A percentile compares a stretch with the other conserved stretches of the same genome.
These are phyloP conservation scores for Heliocybe sulcata DNA, from an alignment of 1,284 basidiomycete species.

Conservation along the genomic window DNA sequence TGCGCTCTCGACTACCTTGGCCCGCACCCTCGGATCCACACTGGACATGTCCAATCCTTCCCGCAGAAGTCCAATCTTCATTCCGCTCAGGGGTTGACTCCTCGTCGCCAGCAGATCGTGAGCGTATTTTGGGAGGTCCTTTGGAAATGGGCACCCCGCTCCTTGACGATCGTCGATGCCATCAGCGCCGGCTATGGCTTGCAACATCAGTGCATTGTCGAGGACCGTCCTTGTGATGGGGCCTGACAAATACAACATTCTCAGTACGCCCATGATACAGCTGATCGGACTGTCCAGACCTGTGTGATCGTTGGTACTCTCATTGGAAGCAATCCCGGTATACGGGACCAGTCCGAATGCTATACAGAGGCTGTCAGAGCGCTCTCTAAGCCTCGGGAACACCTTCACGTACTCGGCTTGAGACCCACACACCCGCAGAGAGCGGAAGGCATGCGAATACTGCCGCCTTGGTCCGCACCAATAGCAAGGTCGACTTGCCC, in stretches of 20 bases:
- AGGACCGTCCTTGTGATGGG: constrained; percentile 31
- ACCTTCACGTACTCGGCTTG: constrained; percentile 25
- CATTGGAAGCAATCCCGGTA: constrained; percentile 35
- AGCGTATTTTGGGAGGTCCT: constrained; percentile 29
- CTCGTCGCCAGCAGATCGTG: constrained; percentile 16
- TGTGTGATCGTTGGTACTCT: constrained; percentile 31
- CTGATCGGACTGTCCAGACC: constrained; percentile 9
- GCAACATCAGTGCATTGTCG: constrained; percentile 35
- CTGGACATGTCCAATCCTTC: constrained; percentile 30
- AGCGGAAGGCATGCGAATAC: constrained; percentile 35
- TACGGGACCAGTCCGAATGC: constrained; percentile 41
- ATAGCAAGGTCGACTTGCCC: constrained; percentile 38
- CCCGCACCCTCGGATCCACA: constrained; percentile 25
- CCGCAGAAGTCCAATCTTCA: constrained; percentile 33
- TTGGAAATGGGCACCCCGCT: constrained; percentile 30
- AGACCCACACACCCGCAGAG: constrained; percentile 41
- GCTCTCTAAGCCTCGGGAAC: not conserved
- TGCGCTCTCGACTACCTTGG: constrained; percentile 25
- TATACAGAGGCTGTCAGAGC: not conserved
- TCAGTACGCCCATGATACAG: no score
- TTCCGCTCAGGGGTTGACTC: constrained; percentile 20
- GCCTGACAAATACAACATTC: not conserved
- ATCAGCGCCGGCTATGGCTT: constrained; percentile 39
- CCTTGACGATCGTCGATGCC: constrained; percentile 38
- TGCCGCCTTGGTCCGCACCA: constrained; percentile 40